A percentile compares a stretch with the other conserved stretches of the same genome.
Evolutionary conservation across 352 stramenopile genomes (phyloP).

Genomic region (Pythium insidiosum): DNA sequence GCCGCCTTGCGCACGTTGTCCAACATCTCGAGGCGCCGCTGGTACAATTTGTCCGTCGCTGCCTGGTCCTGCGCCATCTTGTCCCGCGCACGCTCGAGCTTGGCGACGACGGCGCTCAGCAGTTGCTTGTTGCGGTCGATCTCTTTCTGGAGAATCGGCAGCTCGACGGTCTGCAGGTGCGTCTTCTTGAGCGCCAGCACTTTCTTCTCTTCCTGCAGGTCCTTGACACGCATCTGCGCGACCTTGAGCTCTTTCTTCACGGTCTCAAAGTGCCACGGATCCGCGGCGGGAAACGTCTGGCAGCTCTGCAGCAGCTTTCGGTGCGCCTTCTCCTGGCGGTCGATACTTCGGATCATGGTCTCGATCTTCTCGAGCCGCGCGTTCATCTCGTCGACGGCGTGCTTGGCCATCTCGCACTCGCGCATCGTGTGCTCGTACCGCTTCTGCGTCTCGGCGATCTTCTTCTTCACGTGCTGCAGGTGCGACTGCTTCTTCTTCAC

Average conservation of each 20-base stretch:
- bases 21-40: conserved; percentile 66
- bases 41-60: conserved; percentile 57
- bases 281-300: conserved; percentile 50
- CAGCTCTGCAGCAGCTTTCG: conserved; percentile 56
- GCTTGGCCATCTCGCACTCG: conserved; percentile 72
- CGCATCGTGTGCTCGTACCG: conserved; percentile 62
- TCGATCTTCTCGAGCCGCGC: conserved; percentile 62
- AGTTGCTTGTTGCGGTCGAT: conserved; percentile 58
- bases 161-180: conserved; percentile 48
- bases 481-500: conserved; percentile 54
- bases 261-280: conserved; percentile 47
- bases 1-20: conserved; percentile 34
- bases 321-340: conserved; percentile 66
- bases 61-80: conserved; percentile 67
- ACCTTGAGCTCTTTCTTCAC: conserved; percentile 66
- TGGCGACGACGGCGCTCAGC: conserved; percentile 51
- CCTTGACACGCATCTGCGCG: conserved; percentile 60
- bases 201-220: conserved; percentile 62
- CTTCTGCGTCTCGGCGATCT: conserved; percentile 50
- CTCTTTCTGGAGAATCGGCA: conserved; percentile 37
- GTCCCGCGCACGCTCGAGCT: conserved; percentile 45
- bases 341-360: conserved; percentile 44
- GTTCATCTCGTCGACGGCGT: conserved; percentile 68
- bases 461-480: conserved; percentile 42
- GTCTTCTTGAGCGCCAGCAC: conserved; percentile 50